Percentiles rank a stretch among this genome's conserved stretches.
Conservation (phyloP, 441 rosid species). For the Adansonia madagascariensis region DNA sequence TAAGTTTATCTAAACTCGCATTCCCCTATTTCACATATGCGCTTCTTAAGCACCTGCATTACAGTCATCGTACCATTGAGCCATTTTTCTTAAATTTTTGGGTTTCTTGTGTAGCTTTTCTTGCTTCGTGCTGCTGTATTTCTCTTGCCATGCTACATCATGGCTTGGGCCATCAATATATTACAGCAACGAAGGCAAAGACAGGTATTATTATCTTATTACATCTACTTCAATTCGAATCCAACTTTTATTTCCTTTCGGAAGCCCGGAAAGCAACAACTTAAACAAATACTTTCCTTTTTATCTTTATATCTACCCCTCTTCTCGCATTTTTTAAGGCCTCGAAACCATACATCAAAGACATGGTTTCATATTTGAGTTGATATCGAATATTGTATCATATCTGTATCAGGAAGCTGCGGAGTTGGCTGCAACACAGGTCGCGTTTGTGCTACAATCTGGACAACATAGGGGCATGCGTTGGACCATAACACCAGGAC, state of each 20-base stretch:
- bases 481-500: conserved; percentile 64
- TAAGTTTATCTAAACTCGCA: conserved; percentile 42
- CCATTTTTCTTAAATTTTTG: too few relatives aligned
- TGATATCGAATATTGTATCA: conserved; percentile 20
- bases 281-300: not conserved
- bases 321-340: not conserved
- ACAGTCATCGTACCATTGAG: not conserved
- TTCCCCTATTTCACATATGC: not conserved
- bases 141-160: conserved; percentile 92
- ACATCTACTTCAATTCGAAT: not conserved
- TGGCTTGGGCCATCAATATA: conserved; percentile 98
- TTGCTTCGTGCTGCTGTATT: conserved; percentile 89
- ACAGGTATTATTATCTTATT: conserved; percentile 56
- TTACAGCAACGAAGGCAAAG: conserved; percentile 87
- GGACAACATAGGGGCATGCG: conserved; percentile 79
- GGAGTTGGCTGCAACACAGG: conserved; percentile 77
- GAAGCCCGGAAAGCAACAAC: not conserved
- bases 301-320: not conserved
- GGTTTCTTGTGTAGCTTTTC: conserved; percentile 47
- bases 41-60: conserved; percentile 12
- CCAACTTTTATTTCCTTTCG: not conserved
- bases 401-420: conserved; percentile 73
- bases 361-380: not conserved
- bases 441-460: conserved; percentile 86
- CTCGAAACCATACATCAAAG: not conserved